These are phyloP conservation scores for Gossypium longicalyx DNA, from an alignment of 345 rosid species.

Conservation along the genomic window DNA sequence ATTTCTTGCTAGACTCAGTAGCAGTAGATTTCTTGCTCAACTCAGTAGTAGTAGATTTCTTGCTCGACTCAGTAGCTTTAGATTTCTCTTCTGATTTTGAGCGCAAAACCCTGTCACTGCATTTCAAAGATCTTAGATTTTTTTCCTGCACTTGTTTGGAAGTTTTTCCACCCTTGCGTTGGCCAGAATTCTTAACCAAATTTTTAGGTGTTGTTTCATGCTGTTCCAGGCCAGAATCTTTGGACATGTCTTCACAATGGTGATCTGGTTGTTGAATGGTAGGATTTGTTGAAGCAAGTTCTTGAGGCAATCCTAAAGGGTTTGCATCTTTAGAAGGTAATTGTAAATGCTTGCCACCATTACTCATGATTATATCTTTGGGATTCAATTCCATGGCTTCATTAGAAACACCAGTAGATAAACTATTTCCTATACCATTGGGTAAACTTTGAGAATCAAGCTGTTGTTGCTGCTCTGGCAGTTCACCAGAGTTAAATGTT, in stretches of 20 bases:
- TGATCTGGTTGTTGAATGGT: constrained; percentile 11
- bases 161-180: constrained; percentile 25
- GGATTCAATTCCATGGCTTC: constrained; percentile 13
- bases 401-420: background rate
- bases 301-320: constrained; percentile 21
- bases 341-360: constrained; percentile 13
- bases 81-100: constrained; percentile 38
- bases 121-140: constrained; percentile 29
- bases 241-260: constrained; percentile 11
- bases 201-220: constrained; percentile 18
- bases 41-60: background rate
- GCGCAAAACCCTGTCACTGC: constrained; percentile 45
- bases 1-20: too few species aligned
- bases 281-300: constrained; percentile 11
- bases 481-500: constrained; percentile 2
- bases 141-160: constrained; percentile 34
- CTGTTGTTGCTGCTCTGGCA: constrained; percentile 1
- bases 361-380: constrained; percentile 3
- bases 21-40: too few species aligned
- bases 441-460: background rate
- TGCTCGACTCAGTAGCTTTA: constrained; percentile 21
- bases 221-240: constrained; percentile 11
- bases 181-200: constrained; percentile 19
- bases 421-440: background rate
- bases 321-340: constrained; percentile 14